Evolutionary conservation across 1,284 basidiomycete genomes (phyloP).

Genomic region (Neolentinus lepideus): DNA sequence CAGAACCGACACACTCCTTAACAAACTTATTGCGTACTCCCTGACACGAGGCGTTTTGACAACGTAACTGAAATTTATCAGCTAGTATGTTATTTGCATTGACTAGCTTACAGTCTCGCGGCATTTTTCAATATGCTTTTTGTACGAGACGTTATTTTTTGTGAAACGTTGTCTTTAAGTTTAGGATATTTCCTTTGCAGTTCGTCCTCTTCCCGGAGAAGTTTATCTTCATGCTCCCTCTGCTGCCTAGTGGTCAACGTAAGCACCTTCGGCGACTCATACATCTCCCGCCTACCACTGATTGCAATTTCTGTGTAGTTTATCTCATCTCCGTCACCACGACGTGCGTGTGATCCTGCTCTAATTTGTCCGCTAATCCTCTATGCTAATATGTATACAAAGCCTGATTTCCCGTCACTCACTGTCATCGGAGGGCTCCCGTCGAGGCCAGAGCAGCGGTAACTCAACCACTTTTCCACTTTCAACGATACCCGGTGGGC

Average conservation of each 20-base stretch:
- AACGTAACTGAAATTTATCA: neutral
- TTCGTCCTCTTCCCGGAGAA: constrained; percentile 1
- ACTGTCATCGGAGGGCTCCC: neutral
- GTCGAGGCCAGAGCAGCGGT: neutral
- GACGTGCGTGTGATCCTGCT: neutral
- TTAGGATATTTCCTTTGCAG: neutral
- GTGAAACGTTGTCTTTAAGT: neutral
- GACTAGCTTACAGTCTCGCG: neutral
- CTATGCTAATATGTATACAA: neutral
- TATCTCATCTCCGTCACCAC: constrained; percentile 1
- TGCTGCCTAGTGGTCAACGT: constrained; percentile 4
- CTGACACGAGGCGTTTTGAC: constrained; percentile 2
- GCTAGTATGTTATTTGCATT: neutral
- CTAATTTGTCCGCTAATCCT: neutral
- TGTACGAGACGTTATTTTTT: neutral
- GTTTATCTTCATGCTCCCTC: constrained; percentile 6
- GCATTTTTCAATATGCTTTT: constrained; percentile 6
- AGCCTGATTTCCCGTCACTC: neutral
- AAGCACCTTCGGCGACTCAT: neutral
- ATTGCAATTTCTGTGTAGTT: neutral
- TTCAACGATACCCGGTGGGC: neutral
- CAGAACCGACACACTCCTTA: constrained; percentile 3
- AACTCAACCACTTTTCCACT: neutral
- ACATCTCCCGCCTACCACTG: neutral
- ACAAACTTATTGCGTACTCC: constrained; percentile 3